Percentiles rank a stretch among this genome's conserved stretches.
phyloP scores from a whole-genome alignment of 441 rosid species.

The Syzygium malaccense region DNA sequence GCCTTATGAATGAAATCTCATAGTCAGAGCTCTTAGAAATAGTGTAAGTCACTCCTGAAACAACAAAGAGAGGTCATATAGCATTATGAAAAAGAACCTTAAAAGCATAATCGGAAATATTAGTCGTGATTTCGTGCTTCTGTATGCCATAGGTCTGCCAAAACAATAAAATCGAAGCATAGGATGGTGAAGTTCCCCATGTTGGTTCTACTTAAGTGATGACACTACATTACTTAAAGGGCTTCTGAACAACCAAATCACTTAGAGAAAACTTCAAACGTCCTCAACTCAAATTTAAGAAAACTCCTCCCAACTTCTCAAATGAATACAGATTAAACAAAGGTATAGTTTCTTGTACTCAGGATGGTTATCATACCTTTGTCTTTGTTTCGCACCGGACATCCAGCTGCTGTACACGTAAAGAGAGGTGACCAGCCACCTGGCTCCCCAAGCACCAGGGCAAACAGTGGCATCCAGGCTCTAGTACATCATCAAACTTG shows the following conservation, averaged over 20 bases:
- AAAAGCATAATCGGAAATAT: background rate
- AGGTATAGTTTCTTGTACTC: background rate
- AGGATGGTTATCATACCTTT: conserved; percentile 32
- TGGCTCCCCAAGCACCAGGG: conserved; percentile 81
- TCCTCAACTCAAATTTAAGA: background rate
- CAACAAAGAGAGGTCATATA: background rate
- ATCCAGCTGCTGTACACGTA: conserved; percentile 74
- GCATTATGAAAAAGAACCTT: background rate
- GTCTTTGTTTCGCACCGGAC: conserved; percentile 72
- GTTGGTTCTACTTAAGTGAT: background rate
- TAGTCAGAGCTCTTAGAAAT: background rate
- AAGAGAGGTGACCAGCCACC: conserved; percentile 57
- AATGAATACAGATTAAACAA: background rate
- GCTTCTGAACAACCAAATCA: background rate
- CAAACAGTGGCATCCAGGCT: conserved; percentile 79
- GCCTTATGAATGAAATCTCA: background rate
- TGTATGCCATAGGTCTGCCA: background rate
- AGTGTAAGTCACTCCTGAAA: background rate
- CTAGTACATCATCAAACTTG: conserved; percentile 65
- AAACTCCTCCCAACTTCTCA: background rate
- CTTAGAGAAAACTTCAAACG: background rate
- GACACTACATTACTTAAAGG: background rate
- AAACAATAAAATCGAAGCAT: background rate
- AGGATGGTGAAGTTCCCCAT: background rate
- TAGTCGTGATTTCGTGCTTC: background rate